Percentiles rank a stretch among this genome's conserved stretches.
Conservation (phyloP, 495 filamentous ascomycete species). For the Trichoderma reesei region DNA sequence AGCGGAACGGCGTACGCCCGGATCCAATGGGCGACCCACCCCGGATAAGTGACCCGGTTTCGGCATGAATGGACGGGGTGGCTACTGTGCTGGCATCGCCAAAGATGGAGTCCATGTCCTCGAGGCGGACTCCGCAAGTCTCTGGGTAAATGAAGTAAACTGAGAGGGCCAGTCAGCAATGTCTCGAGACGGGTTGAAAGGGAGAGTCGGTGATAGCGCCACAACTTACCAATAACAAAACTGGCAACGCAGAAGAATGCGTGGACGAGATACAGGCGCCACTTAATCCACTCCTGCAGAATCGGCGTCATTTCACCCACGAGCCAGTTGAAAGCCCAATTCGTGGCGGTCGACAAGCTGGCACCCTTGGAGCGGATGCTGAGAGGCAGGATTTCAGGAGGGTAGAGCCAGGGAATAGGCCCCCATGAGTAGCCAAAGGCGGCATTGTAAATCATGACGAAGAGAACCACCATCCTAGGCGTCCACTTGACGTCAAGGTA, state of each 20-base stretch:
- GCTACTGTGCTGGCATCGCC: conserved; percentile 73
- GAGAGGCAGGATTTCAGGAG: conserved; percentile 90
- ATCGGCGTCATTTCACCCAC: conserved; percentile 92
- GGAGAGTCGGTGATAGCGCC: neutral
- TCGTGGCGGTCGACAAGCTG: conserved; percentile 89
- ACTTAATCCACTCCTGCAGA: conserved; percentile 79
- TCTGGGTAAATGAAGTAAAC: conserved; percentile 97
- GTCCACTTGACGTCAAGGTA: conserved; percentile 72
- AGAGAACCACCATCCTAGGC: conserved; percentile 74
- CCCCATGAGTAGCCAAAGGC: conserved; percentile 99
- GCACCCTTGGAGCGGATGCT: conserved; percentile 97
- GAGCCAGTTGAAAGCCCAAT: conserved; percentile 98
- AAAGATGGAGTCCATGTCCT: conserved; percentile 91
- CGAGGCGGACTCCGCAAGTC: conserved; percentile 85
- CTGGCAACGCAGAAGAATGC: conserved; percentile 95
- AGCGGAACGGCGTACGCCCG: conserved; percentile 33
- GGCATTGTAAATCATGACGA: conserved; percentile 98
- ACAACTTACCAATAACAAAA: conserved; percentile 83
- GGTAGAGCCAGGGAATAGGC: conserved; percentile 95
- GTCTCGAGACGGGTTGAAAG: neutral
- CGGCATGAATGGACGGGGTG: conserved; percentile 38
- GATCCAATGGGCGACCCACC: conserved; percentile 67
- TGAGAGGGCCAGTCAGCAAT: conserved; percentile 27
- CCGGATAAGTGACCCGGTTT: conserved; percentile 65
- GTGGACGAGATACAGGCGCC: conserved; percentile 89